Evolutionary conservation across 225 moss, liverwort and hornwort species (phyloP), one percentile per base, ranked within the genome.

Genomic region (Polytrichum formosum): DNA sequence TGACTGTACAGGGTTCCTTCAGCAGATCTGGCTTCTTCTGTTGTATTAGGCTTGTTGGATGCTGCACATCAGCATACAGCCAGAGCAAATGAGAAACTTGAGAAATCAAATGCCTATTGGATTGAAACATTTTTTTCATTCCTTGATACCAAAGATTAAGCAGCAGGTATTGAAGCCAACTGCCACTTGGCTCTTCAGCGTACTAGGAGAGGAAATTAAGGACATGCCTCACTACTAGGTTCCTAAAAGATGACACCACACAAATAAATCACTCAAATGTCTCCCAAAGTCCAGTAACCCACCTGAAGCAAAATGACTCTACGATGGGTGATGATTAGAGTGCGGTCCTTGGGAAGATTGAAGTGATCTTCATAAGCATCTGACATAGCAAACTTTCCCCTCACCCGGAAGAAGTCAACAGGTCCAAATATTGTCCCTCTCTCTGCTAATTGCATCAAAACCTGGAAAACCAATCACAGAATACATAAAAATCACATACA

Each of bases 341-440:
- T 94, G 73, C 93, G 90, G 58, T 86, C 89, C 79, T 97, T 94
- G 2, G 97, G 93, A 66, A 97, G 84, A 79, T 97, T 97, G 82
- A 93, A 97, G 75, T 97, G 97, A 82, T 92, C 90, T 75, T 94
- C 97, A 76, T 94, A 97, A 70, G 97, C 97, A 86, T 97, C 97
- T 56, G 97, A 94, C 90, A 94, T 93, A 5, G 97, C 97, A 84
- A 93, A 94, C 86, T 97, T 97, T 62, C 97, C 97, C 35, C 97
- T 80, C 22, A 92, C 93, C 79, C 90, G 86, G 79, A 97, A 97
- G 29, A 97, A 78, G 77, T 97, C 97, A 63, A 97, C 88, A 1
- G 93, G 93, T 68, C 97, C 97, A 88, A 97, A 97, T 70, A 92
- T 88, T 53, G 89, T 92, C 64, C 94, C 97, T 67, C 94, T 76